Evolutionary conservation across 768 basidiomycete genomes (phyloP).

Genomic region (Trametes coccinea): DNA sequence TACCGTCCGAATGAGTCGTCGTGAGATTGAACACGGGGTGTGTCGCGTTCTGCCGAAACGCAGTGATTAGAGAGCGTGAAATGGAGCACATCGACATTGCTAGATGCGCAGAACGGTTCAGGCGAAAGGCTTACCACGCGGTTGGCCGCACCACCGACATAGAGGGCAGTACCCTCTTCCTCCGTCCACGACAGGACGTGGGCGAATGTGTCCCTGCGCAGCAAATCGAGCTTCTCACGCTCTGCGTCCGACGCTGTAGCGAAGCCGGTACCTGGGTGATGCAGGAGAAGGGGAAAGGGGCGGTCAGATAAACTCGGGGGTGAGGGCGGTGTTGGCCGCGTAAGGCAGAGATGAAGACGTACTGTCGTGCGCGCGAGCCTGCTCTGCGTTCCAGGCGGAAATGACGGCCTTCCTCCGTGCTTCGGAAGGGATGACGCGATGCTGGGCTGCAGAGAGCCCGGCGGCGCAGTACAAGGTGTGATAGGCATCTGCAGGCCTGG

Average conservation of each 20-base stretch:
- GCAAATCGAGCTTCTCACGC: constrained; percentile 28
- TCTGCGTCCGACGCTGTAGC: constrained; percentile 14
- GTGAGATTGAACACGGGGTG: constrained; percentile 80
- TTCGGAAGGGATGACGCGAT: constrained; percentile 48
- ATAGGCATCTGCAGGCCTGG: constrained; percentile 87
- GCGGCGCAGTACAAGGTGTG: constrained; percentile 93
- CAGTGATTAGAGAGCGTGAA: neutral
- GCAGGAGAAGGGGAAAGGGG: neutral
- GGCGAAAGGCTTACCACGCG: constrained; percentile 51
- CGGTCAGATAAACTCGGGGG: constrained; percentile 8
- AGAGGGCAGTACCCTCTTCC: constrained; percentile 54
- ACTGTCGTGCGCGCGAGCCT: constrained; percentile 11
- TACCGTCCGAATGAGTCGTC: constrained; percentile 59
- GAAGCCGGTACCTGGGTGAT: constrained; percentile 13
- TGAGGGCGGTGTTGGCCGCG: constrained; percentile 5
- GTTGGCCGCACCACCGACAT: constrained; percentile 64
- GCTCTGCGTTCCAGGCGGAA: constrained; percentile 20
- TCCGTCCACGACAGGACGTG: constrained; percentile 66
- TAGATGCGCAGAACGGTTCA: neutral
- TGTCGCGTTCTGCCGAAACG: constrained; percentile 64
- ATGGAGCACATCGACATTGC: neutral
- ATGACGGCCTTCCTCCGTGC: constrained; percentile 22
- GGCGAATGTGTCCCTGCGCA: constrained; percentile 51
- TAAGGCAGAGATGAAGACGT: constrained; percentile 16
- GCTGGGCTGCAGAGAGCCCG: constrained; percentile 88